Base-by-base conservation (phyloP, 306 rosid species). In the Gastrolobium bilobum region DNA sequence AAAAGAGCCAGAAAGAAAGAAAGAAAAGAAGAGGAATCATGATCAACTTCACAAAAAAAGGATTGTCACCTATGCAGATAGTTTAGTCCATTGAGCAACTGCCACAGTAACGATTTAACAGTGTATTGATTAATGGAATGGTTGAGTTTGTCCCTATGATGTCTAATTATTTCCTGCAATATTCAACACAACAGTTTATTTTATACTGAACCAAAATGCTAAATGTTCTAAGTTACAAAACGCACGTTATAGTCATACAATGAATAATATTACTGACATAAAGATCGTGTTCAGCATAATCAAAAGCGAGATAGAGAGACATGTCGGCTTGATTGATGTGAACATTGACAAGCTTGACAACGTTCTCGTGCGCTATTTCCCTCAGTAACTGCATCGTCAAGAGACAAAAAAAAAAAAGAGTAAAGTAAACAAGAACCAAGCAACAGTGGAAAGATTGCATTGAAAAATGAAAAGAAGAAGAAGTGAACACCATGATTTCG, bases 231-330 rank as follows among this genome's bases (percentile, higher is more conserved):
- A 20, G 26, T 20, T 20, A 20, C 26, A 20, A 20, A 20, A 20
- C 26, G 26, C 26, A 20, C 26, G 26, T 11, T 26, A 59, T 6
- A 37, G 10, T 11, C 0, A 1, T 8, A 2, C 31, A 44, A 29
- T 0, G 40, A 67, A 67, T 1, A 10, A 30, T 10, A 30, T 11
- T 11, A 83, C 97, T 85, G 84, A 92, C 97, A 74, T 92, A 92
- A 26, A 92, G 97, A 73, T 92, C 97, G 52, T 92, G 97, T 70
- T 92, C 97, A 0, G 97, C 97, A 44, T 92, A 92, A 85, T 92
- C 97, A 54, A 92, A 92, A 13, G 97, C 97, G 43, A 92, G 90
- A 66, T 92, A 92, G 63, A 90, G 88, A 47, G 97, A 92, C 97
- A 92, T 92, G 83, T 92, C 97, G 3, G 90, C 72, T 51, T 90